Evolutionary conservation across 2,329 filamentous ascomycete genomes (phyloP).

Genomic region (Pseudonectria foliicola): DNA sequence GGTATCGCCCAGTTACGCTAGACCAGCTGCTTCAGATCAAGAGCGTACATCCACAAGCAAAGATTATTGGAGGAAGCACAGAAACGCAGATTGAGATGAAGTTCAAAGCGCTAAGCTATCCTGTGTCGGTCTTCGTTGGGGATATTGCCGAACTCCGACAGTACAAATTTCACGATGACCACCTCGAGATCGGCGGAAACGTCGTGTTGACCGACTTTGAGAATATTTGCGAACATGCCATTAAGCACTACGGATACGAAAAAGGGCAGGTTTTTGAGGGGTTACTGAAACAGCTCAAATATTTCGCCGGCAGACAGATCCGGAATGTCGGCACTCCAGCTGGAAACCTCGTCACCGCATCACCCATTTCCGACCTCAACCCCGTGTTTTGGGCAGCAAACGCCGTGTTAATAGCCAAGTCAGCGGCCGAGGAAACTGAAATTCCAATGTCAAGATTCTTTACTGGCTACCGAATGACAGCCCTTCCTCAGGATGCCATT

Average conservation of each 20-base stretch:
- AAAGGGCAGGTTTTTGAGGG: conserved; percentile 78
- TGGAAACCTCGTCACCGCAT: conserved; percentile 88
- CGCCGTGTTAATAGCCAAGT: conserved; percentile 74
- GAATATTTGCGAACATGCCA: conserved; percentile 69
- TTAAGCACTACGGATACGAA: conserved; percentile 66
- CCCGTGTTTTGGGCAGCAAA: conserved; percentile 87
- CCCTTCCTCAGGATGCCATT: conserved; percentile 71
- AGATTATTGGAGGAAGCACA: conserved; percentile 91
- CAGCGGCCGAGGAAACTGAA: conserved; percentile 62
- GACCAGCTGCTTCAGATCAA: conserved; percentile 91
- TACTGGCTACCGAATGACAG: conserved; percentile 81
- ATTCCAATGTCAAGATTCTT: conserved; percentile 94
- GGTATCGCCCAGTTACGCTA: conserved; percentile 84
- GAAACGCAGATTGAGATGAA: conserved; percentile 98
- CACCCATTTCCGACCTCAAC: conserved; percentile 93
- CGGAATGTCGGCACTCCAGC: conserved; percentile 96
- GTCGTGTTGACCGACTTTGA: conserved; percentile 89
- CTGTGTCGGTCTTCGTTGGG: conserved; percentile 82
- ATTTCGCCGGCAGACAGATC: conserved; percentile 92
- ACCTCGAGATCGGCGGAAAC: conserved; percentile 90
- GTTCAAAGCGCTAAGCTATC: conserved; percentile 91
- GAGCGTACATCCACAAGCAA: conserved; percentile 72
- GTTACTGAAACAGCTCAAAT: conserved; percentile 87
- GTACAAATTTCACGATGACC: conserved; percentile 70
- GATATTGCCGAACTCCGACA: conserved; percentile 86